Percentiles rank a stretch among this genome's conserved stretches.
Evolutionary conservation across 2,329 filamentous ascomycete species (phyloP).

Genomic region (Epichloe glyceriae): DNA sequence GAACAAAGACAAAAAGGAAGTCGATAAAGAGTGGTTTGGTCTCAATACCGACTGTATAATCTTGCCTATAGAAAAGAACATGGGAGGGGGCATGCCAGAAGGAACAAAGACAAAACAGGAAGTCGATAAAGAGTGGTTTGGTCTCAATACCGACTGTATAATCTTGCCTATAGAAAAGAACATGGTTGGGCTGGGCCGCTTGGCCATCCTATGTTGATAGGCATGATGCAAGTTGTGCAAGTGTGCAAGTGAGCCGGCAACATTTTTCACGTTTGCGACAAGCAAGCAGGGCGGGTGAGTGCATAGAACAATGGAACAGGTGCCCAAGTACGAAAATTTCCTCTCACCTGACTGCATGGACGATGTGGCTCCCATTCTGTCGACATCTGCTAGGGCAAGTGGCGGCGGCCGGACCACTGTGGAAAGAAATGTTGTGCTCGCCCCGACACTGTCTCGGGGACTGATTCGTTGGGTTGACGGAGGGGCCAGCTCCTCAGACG

Average conservation of each 20-base stretch:
- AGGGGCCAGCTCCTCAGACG: not conserved
- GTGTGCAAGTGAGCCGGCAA: not conserved
- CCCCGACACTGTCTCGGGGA: not conserved
- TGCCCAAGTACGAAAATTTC: not conserved
- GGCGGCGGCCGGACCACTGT: not conserved
- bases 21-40: not conserved
- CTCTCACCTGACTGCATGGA: constrained; percentile 1
- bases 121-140: not conserved
- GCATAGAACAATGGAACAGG: not conserved
- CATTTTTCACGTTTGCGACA: not conserved
- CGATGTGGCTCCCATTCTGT: not conserved
- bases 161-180: not conserved
- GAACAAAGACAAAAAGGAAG: not conserved
- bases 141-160: not conserved
- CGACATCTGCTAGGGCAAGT: not conserved
- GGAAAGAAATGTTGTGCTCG: not conserved
- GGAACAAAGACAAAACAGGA: not conserved
- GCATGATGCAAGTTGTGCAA: not conserved
- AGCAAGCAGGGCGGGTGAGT: not conserved
- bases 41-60: not conserved
- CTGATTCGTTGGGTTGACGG: not conserved
- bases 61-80: not conserved
- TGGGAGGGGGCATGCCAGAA: not conserved
- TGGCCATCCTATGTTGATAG: not conserved
- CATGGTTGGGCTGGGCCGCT: not conserved